These are phyloP conservation scores for Psilocybe mexicana DNA, from an alignment of 1,284 basidiomycete genomes.

Conservation along the genomic window DNA sequence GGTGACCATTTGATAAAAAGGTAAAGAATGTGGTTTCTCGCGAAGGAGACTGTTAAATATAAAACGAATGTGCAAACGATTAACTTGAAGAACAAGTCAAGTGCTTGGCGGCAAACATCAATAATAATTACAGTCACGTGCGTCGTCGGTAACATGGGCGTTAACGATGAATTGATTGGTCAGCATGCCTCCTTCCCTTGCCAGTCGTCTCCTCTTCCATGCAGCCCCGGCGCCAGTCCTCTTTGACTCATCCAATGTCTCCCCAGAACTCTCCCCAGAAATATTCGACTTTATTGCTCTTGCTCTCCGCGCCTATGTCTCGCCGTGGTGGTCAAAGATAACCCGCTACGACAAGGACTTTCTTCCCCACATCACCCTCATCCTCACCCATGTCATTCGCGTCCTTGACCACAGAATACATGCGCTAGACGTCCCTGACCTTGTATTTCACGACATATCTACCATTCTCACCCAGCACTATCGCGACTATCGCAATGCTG, in stretches of 20 bases:
- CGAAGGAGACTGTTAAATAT: conserved; percentile 6
- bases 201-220: conserved; percentile 73
- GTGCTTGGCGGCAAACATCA: background rate
- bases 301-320: conserved; percentile 71
- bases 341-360: conserved; percentile 82
- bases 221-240: conserved; percentile 52
- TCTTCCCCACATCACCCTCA: conserved; percentile 65
- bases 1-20: conserved; percentile 21
- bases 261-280: conserved; percentile 62
- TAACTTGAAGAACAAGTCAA: background rate
- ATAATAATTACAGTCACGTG: background rate
- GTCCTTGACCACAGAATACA: conserved; percentile 56
- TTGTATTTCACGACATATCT: conserved; percentile 64
- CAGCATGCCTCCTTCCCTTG: conserved; percentile 40
- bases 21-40: conserved; percentile 1
- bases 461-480: conserved; percentile 70
- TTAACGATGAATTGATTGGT: background rate
- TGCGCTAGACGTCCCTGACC: conserved; percentile 53
- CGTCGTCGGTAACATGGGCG: background rate
- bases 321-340: conserved; percentile 82
- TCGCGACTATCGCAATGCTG: conserved; percentile 69
- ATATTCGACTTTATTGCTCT: conserved; percentile 79
- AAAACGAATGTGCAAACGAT: conserved; percentile 8
- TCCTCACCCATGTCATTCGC: conserved; percentile 60
- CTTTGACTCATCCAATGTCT: conserved; percentile 41